These are phyloP conservation scores for Camellia japonica DNA, from an alignment of 148 eudicot species.

Conservation along the genomic window DNA sequence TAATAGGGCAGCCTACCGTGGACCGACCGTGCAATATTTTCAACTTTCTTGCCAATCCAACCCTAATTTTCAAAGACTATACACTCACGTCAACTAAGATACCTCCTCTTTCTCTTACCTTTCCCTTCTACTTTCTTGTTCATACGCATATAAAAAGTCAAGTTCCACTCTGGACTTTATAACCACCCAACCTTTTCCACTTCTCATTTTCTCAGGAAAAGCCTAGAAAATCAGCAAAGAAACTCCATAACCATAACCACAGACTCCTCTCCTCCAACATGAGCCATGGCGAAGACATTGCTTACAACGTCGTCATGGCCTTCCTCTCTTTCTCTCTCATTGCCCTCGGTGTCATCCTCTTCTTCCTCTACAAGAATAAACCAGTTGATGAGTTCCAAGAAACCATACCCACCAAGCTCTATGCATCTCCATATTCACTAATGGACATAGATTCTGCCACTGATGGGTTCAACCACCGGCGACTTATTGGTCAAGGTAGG, in stretches of 20 bases:
- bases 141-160: slow-evolving; percentile 6
- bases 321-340: slow-evolving; percentile 37
- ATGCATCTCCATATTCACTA: slow-evolving; percentile 35
- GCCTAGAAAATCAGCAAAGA: background rate
- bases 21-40: slow-evolving; percentile 11
- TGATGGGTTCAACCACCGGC: slow-evolving; percentile 60
- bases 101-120: background rate
- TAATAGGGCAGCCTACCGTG: slow-evolving; percentile 20
- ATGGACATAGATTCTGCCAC: slow-evolving; percentile 67
- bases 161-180: background rate
- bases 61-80: slow-evolving; percentile 9
- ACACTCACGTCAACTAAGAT: slow-evolving; percentile 9
- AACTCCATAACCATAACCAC: background rate
- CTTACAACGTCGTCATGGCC: slow-evolving; percentile 37
- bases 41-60: slow-evolving; percentile 16
- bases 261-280: slow-evolving; percentile 1
- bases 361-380: slow-evolving; percentile 42
- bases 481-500: slow-evolving; percentile 70
- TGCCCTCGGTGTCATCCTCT: slow-evolving; percentile 26
- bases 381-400: slow-evolving; percentile 21
- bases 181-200: background rate
- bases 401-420: slow-evolving; percentile 20
- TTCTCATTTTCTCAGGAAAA: background rate
- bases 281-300: slow-evolving; percentile 23
- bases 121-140: background rate